phyloP scores from a whole-genome alignment of 495 filamentous ascomycete genomes.

The Lasiosphaeriaceae sp. region DNA sequence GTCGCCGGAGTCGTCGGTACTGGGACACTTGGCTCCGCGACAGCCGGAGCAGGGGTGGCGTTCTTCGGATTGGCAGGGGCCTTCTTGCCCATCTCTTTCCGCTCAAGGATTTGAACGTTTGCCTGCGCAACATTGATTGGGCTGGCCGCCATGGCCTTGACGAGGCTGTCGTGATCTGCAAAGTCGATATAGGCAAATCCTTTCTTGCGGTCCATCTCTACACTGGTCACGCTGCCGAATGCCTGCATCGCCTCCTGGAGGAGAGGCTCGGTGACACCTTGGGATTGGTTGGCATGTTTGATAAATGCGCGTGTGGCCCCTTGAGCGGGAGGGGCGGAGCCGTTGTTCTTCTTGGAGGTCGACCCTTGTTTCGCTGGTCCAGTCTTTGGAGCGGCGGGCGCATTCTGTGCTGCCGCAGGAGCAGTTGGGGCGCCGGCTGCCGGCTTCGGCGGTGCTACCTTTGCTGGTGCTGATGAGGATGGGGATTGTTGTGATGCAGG shows the following conservation, averaged over 20 bases:
- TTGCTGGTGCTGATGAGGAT: slow-evolving; percentile 20
- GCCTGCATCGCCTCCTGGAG: slow-evolving; percentile 66
- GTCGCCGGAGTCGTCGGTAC: not conserved
- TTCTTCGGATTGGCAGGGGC: not conserved
- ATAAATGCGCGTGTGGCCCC: slow-evolving; percentile 80
- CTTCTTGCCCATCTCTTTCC: slow-evolving; percentile 54
- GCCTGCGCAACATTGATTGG: slow-evolving; percentile 78
- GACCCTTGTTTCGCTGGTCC: slow-evolving; percentile 20
- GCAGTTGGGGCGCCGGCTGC: slow-evolving; percentile 1
- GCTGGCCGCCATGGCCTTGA: slow-evolving; percentile 75
- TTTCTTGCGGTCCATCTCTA: slow-evolving; percentile 90
- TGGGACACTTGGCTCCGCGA: slow-evolving; percentile 2
- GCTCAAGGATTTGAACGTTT: slow-evolving; percentile 79
- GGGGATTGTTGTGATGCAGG: slow-evolving; percentile 15
- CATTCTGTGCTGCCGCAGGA: slow-evolving; percentile 16
- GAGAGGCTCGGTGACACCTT: slow-evolving; percentile 79
- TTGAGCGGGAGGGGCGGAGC: slow-evolving; percentile 36
- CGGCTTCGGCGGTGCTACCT: slow-evolving; percentile 10
- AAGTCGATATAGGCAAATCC: slow-evolving; percentile 92
- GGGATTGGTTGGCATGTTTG: slow-evolving; percentile 87
- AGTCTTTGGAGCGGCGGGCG: slow-evolving; percentile 32
- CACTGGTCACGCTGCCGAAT: slow-evolving; percentile 67
- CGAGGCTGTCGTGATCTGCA: slow-evolving; percentile 61
- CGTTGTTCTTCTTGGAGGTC: slow-evolving; percentile 22
- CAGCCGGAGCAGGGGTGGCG: not conserved